These are phyloP conservation scores for Ajuga reptans DNA, from an alignment of 305 asterid species.

Conservation along the genomic window DNA sequence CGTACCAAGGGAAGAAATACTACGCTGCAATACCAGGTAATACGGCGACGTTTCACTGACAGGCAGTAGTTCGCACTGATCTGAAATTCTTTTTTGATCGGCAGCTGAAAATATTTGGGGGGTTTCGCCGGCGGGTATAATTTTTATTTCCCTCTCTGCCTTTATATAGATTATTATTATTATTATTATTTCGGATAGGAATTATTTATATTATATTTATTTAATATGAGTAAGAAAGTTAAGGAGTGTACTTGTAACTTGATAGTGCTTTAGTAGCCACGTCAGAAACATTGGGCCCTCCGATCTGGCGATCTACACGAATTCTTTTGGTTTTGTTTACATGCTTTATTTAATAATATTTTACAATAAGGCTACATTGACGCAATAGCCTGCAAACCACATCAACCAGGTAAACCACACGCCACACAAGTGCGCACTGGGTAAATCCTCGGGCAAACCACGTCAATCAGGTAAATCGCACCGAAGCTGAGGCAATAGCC, in stretches of 20 bases:
- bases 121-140: constrained; percentile 28
- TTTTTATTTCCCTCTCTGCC: constrained; percentile 13
- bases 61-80: background rate
- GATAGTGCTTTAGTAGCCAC: constrained; percentile 19
- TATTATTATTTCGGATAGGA: background rate
- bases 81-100: constrained; percentile 21
- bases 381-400: no score
- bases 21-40: background rate
- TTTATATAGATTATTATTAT: background rate
- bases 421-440: no score
- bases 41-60: constrained; percentile 11
- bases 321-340: background rate
- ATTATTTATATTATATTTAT: background rate
- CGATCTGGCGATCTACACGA: background rate
- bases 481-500: no score
- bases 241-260: no score
- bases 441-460: no score
- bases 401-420: no score
- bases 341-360: background rate
- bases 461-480: no score
- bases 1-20: constrained; percentile 16
- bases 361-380: no score
- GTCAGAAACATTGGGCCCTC: constrained; percentile 16
- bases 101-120: constrained; percentile 18
- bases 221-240: background rate